Evolutionary conservation across 139 green algal species (phyloP), one percentile per base, ranked within the genome.

Genomic region (Protoeuglena noctilucae): DNA sequence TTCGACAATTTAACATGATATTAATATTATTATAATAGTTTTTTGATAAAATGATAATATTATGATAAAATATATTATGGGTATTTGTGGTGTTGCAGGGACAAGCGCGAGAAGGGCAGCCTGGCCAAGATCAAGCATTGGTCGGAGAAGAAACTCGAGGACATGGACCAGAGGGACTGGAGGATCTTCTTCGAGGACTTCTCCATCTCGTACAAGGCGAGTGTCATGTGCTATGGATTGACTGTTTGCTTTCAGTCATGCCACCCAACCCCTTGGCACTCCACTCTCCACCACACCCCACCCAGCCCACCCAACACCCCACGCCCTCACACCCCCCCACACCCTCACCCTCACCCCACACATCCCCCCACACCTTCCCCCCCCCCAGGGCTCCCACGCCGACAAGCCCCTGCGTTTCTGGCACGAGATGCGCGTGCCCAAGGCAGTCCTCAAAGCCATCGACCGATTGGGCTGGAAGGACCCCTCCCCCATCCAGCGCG

Each of bases 111-210:
- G 34, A 45, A n/a, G 34, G 23, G 43, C 18, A 50, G 43, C 25
- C 23, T n/a, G 43, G 25, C 43, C 43, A 25, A 31, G 48, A 58
- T 64, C 26, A 57, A 51, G 51, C 88, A 96, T 74, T 98, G 89
- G 89, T 86, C 65, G 2, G 82, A 93, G 43, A 98, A 98, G 78
- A 48, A 57, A 21, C 64, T 84, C 27, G 67, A 77, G 1, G 60
- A 78, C n/a, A 95, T 95, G 86, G 89, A 77, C 21, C 87, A 97
- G 68, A 73, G 91, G 21, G 91, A 99, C 79, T 99, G 91, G 91
- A 82, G 91, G 65, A 99, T 99, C 76, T 97, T 99, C 78, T 72
- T 84, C 17, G 91, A 99, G 68, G 91, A 99, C 69, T 95, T 91
- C 80, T 93, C 77, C 78, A 99, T 99, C 51, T 56, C 62, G 24